A percentile compares a stretch with the other conserved stretches of the same genome.
Evolutionary conservation across 2,329 filamentous ascomycete species (phyloP).

Genomic region (Furcasterigmium sp.): DNA sequence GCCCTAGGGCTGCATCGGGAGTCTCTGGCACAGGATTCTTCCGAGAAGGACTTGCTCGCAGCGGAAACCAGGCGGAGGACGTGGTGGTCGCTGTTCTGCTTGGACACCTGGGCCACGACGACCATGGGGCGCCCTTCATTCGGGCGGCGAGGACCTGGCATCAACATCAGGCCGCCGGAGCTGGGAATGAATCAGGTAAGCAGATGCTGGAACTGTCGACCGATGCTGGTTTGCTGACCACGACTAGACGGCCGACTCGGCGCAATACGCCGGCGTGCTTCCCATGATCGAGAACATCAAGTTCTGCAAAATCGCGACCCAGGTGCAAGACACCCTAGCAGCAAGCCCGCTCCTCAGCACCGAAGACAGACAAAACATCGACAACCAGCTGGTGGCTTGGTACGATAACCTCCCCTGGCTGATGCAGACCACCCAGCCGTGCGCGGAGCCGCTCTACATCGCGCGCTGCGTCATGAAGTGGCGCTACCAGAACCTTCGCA

Average conservation of each 20-base stretch:
- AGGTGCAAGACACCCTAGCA: constrained; percentile 70
- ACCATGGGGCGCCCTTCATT: constrained; percentile 67
- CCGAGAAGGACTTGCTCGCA: constrained; percentile 39
- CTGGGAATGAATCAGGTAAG: constrained; percentile 36
- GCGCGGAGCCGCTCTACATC: constrained; percentile 66
- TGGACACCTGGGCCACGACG: constrained; percentile 70
- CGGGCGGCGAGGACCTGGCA: constrained; percentile 59
- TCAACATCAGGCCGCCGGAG: constrained; percentile 60
- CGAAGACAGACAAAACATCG: constrained; percentile 61
- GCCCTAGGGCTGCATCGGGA: constrained; percentile 33
- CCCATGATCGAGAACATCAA: constrained; percentile 71
- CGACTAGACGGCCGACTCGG: constrained; percentile 36
- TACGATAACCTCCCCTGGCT: constrained; percentile 65
- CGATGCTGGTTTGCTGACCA: background rate
- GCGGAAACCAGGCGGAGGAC: constrained; percentile 62
- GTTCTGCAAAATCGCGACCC: constrained; percentile 76
- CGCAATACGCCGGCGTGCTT: constrained; percentile 59
- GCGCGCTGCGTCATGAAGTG: constrained; percentile 74
- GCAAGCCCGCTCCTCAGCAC: constrained; percentile 60
- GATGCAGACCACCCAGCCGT: constrained; percentile 58
- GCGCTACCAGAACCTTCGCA: constrained; percentile 73
- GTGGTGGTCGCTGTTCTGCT: constrained; percentile 71
- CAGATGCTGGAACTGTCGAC: background rate
- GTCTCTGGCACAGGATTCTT: constrained; percentile 29
- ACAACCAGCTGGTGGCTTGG: constrained; percentile 66